Evolutionary conservation across 371 early-diverging fungal species (phyloP), one percentile per base, ranked within the genome.

Genomic region (Capniomyces stellatus): DNA sequence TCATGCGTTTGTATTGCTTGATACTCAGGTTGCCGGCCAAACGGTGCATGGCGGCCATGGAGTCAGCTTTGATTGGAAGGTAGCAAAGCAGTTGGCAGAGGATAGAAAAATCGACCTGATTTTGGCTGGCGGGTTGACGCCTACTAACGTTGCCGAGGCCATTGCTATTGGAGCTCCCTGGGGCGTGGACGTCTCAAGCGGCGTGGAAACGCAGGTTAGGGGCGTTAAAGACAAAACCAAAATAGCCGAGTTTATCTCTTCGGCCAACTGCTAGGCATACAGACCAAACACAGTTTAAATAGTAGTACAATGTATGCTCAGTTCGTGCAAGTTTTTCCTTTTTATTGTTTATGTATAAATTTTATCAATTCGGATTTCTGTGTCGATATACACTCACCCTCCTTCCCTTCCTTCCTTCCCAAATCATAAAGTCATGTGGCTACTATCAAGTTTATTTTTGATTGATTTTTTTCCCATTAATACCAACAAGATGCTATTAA

Each of bases 111-210:
- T 87, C 57, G 85, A 85, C 21, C 63, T 90, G 25, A 66, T 87
- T 54, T 59, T 96, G 54, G 92, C 92, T 0, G 94, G 97, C 30
- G 94, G 97, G n/a, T 60, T 96, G 58, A 78, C 75, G 23, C 81
- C 83, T 2, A 72, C 78, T 3, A 96, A 93, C 61, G 90, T 92
- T 4, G 66, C 60, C 0, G 66, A 76, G 29, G 89, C 89, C 0
- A 70, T 89, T 24, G 62, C 58, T 2, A 69, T 71, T 40, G 83
- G 81, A 1, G 64, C 73, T 27, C 89, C 90, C 3, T 85, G 81
- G 83, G 80, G 78, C 21, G 93, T 92, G 22, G 97, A 96, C 74
- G 89, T 92, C 10, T 83, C 86, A 4, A 86, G 87, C 29, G 97
- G 94, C 23, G 85, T 91, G 0, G 91, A 91, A 61, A 78, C 78